A percentile compares a stretch with the other conserved stretches of the same genome.
Evolutionary conservation across 352 stramenopile genomes (phyloP).

Genomic region (Phytophthora cactorum): DNA sequence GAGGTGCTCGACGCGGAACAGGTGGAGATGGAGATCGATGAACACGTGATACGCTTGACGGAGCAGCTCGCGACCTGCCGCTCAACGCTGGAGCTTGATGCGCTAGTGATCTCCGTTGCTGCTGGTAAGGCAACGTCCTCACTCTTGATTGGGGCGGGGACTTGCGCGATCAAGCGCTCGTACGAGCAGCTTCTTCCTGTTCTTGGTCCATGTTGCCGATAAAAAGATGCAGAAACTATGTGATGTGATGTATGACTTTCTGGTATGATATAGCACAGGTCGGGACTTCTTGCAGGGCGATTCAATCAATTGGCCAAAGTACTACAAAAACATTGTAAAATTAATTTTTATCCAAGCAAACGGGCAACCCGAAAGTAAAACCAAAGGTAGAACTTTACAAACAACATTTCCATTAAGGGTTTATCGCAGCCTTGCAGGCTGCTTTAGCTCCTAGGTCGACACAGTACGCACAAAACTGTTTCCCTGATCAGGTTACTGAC

Average conservation of each 20-base stretch:
- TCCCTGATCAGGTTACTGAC: conserved; percentile 8
- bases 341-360: too few relatives aligned
- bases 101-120: neutral
- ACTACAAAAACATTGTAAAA: too few relatives aligned
- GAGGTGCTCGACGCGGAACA: neutral
- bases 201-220: too few relatives aligned
- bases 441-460: conserved; percentile 17
- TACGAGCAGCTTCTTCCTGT: neutral
- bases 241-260: too few relatives aligned
- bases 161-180: neutral
- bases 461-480: conserved; percentile 23
- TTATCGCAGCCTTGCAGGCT: conserved; percentile 14
- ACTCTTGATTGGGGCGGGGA: neutral
- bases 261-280: too few relatives aligned
- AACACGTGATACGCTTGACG: neutral
- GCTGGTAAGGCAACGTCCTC: neutral
- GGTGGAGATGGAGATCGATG: neutral
- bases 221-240: too few relatives aligned
- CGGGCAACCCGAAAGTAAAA: too few relatives aligned
- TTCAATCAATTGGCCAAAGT: too few relatives aligned
- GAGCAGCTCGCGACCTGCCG: neutral
- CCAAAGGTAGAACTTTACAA: neutral
- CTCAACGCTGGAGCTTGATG: neutral
- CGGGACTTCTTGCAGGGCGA: too few relatives aligned
- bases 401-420: conserved; percentile 29